Evolutionary conservation across 352 stramenopile species (phyloP), one percentile per base, ranked within the genome.

Genomic region (Thraustochytrium sp.): DNA sequence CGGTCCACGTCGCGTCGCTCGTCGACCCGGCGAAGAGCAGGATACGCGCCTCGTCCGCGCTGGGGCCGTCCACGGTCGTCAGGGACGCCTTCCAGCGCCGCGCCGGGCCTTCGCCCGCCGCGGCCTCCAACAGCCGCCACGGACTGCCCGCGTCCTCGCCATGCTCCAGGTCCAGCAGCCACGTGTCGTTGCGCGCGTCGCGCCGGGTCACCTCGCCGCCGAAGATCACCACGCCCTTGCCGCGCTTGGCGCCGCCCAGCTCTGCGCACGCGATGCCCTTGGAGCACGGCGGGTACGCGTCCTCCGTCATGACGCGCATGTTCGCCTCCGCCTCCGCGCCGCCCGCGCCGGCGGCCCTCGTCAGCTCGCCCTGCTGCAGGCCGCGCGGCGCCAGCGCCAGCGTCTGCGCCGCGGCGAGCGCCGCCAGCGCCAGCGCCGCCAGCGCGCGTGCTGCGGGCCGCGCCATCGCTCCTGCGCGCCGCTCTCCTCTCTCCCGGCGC

Each of bases 11-110:
- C 44, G 68, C 31, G 31, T 64, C 68, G 68, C 38, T 48, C 21
- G 31, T 23, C 1, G 68, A 80, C n/a, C 68, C 68, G 13, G 44
- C 68, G 34, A 80, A 80, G 21, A 80, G 37, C 34, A 80, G 29
- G 26, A 75, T 5, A n/a, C 36, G 36, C 26, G 62, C 23, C 23
- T 53, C 5, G 23, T n/a, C 23, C 13, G 5, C 9, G 16, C 23
- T 23, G 36, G 62, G 4, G 29, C 8, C 8, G 1, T 9, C 55
- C 4, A 53, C 13, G 18, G 62, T 26, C 8, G 62, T 75, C 8
- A 80, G 37, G 21, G 68, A 80, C 18, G 9, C 49, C 34, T 80
- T 80, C 68, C 68, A 80, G 29, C 68, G 68, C 5, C 23, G n/a
- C 23, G 23, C 18, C 0, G 62, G 62, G 0, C 18, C 29, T 37